phyloP scores from a whole-genome alignment of 169 alveolate species.

The Theileria annulata region DNA sequence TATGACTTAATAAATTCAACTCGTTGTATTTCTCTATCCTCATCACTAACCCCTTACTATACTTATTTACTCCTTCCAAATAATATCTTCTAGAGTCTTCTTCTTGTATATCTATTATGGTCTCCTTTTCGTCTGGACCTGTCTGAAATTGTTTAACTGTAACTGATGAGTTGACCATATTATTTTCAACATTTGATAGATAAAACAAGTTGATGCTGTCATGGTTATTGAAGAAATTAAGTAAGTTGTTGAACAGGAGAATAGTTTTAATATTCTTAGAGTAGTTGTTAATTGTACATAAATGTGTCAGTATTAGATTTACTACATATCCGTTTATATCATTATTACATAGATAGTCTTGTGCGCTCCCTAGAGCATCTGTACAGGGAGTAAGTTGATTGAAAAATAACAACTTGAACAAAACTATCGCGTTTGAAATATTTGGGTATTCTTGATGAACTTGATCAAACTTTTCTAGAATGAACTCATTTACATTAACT shows the following conservation, averaged over 20 bases:
- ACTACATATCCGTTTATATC: conserved; percentile 5
- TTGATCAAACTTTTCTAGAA: background rate
- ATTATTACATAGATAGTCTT: background rate
- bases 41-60: background rate
- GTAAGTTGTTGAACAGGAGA: conserved; percentile 1
- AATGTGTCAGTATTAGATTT: conserved; percentile 2
- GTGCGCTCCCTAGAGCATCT: background rate
- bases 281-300: conserved; percentile 12
- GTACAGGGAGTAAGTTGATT: background rate
- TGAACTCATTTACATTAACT: conserved; percentile 1
- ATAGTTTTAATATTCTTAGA: conserved; percentile 3
- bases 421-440: background rate
- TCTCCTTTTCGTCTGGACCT: background rate
- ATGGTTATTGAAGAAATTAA: background rate
- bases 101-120: background rate
- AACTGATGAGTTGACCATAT: background rate
- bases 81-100: background rate
- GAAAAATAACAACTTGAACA: background rate
- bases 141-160: background rate
- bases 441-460: conserved; percentile 1
- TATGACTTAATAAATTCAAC: background rate
- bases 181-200: background rate
- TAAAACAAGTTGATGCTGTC: background rate
- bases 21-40: background rate
- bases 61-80: background rate